These are phyloP conservation scores for Solanum hybrid DNA, from an alignment of 305 asterid species.

Conservation along the genomic window DNA sequence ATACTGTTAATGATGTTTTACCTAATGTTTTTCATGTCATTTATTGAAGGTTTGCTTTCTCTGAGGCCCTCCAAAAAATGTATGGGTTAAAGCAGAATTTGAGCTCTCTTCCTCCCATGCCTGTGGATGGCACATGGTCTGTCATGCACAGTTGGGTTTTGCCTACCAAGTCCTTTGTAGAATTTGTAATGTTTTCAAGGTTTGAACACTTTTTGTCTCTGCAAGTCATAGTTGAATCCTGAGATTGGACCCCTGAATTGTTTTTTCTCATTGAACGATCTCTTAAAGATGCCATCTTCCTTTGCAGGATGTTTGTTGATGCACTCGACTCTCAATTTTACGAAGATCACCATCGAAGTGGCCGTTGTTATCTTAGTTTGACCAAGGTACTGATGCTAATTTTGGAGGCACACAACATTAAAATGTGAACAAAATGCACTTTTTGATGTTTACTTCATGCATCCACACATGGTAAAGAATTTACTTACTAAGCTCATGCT, in stretches of 20 bases:
- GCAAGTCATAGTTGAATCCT: not conserved
- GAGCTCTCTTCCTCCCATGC: conserved; percentile 76
- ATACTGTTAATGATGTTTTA: not conserved
- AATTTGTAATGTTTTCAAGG: conserved; percentile 98
- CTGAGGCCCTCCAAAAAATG: conserved; percentile 72
- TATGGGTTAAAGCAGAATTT: conserved; percentile 62
- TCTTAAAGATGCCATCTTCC: not conserved
- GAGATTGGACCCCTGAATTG: not conserved
- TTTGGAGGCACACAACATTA: not conserved
- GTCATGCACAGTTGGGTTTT: conserved; percentile 91
- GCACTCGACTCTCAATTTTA: conserved; percentile 63
- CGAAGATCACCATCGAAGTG: conserved; percentile 59
- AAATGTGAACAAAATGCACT: conserved; percentile 1
- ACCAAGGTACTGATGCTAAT: conserved; percentile 43
- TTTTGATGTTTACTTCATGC: not conserved
- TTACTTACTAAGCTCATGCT: not conserved
- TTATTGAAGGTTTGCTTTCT: conserved; percentile 54
- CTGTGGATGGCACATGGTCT: conserved; percentile 71
- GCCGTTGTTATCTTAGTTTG: conserved; percentile 65
- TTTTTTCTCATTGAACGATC: not conserved
- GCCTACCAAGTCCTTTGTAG: conserved; percentile 87
- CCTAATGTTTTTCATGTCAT: conserved; percentile 5
- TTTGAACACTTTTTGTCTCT: conserved; percentile 14
- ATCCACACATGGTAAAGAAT: not conserved
- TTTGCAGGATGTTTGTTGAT: conserved; percentile 81